Evolutionary conservation across 306 rosid species (phyloP).

Genomic region (Ammopiptanthus mongolicus): DNA sequence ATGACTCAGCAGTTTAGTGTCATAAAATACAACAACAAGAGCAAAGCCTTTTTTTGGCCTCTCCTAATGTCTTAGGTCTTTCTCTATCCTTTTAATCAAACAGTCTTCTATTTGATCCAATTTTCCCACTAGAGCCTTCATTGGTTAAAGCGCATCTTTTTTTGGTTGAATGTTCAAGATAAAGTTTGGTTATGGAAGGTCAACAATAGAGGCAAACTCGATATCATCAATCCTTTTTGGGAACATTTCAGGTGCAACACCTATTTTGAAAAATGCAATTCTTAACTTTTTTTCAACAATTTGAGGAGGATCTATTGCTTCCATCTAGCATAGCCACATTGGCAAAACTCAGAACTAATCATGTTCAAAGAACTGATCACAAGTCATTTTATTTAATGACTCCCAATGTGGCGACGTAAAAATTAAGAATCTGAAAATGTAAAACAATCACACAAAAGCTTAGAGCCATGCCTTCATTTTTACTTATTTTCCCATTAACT

Average conservation of each 20-base stretch:
- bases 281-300: not conserved
- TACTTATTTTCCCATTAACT: slow-evolving; percentile 24
- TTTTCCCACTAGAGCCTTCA: not conserved
- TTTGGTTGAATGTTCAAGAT: not conserved
- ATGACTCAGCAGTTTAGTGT: no score
- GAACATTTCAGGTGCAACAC: not conserved
- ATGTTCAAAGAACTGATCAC: not conserved
- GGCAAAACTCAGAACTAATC: not conserved
- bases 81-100: not conserved
- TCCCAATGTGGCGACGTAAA: not conserved
- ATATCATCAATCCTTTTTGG: slow-evolving; percentile 3
- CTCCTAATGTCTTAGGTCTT: not conserved
- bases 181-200: not conserved
- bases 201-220: not conserved
- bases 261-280: not conserved
- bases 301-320: not conserved
- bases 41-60: not conserved
- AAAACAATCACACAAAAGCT: not conserved
- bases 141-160: not conserved
- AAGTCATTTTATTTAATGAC: not conserved
- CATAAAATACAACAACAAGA: no score
- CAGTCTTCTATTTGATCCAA: not conserved
- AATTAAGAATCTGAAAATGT: not conserved
- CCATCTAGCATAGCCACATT: not conserved
- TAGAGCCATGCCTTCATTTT: slow-evolving; percentile 38